Percentiles rank a stretch among this genome's conserved stretches.
Evolutionary conservation across 306 rosid species (phyloP).

Genomic region (Mimosa bimucronata): DNA sequence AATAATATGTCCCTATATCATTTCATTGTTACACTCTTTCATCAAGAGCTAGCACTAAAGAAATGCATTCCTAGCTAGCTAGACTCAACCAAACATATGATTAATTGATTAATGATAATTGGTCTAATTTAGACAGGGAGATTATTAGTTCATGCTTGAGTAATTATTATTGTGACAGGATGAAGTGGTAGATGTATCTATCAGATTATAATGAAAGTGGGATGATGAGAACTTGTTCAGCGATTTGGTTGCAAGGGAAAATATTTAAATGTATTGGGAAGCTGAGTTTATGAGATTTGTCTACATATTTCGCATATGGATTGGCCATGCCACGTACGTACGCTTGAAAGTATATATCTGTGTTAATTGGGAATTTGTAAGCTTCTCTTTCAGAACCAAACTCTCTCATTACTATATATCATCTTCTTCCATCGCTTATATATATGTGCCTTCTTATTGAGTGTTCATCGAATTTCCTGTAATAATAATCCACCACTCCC

Average conservation of each 20-base stretch:
- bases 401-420: background rate
- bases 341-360: conserved; percentile 10
- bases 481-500: conserved; percentile 8
- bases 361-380: conserved; percentile 26
- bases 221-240: conserved; percentile 20
- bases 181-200: conserved; percentile 21
- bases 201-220: conserved; percentile 32
- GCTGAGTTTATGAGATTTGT: conserved; percentile 9
- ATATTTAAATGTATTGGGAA: conserved; percentile 18
- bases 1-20: background rate
- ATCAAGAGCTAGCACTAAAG: background rate
- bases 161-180: conserved; percentile 32
- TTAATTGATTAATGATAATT: background rate
- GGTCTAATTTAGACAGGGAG: background rate
- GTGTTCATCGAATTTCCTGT: conserved; percentile 25
- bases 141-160: background rate
- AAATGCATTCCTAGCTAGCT: background rate
- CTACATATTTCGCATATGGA: background rate
- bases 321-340: background rate
- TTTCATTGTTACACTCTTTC: background rate
- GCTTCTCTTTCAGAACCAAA: conserved; percentile 24
- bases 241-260: conserved; percentile 22
- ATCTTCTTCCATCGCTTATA: background rate
- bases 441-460: background rate
- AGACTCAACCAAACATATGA: background rate